Base-by-base conservation (phyloP, 169 alveolate species). In the Plasmodium ovale region DNA sequence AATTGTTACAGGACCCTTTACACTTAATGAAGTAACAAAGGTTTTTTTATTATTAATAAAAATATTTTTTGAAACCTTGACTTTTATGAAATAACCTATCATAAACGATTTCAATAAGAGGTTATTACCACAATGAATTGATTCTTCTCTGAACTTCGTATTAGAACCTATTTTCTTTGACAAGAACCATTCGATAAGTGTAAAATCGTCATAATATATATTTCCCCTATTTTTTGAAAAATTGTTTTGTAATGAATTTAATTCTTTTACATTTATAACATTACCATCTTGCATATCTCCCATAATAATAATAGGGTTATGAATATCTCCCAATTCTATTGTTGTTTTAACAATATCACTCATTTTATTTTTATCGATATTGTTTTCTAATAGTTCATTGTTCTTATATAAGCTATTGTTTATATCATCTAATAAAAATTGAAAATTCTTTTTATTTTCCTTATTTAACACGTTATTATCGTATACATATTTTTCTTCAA, bases 11-110 rank as follows among this genome's bases (percentile, higher is more conserved):
- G 95, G 95, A 3, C 95, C 95, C 37, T 88, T 88, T 33, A 82
- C 77, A 16, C 93, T 72, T 31, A 77, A 29, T 5, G 95, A 53
- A 62, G 87, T 91, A 3, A 93, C 92, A 67, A 65, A 93, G 12
- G 87, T 82, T 60, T 94, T 79, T 53, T 87, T 93, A 27, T 65
- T 73, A 58, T 77, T 64, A 21, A 74, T 59, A 65, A 59, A 87
- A 29, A 91, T 67, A 39, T 93, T 94, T 87, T 91, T 93, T 53
- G 87, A 93, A 35, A 93, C 94, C 21, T 88, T 89, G 27, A 88
- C 87, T 88, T 87, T 58, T 27, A 93, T 85, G 60, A 69, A 93
- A 58, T 72, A 89, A 27, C 95, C 95, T 93, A 93, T 93, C 95
- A 82, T 93, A 51, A 23, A 87, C n/a, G 93, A 93, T 56, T 62